A percentile compares a stretch with the other conserved stretches of the same genome.
Evolutionary conservation across 208 protist genomes (phyloP).

Genomic region (Leishmania gerbilli): DNA sequence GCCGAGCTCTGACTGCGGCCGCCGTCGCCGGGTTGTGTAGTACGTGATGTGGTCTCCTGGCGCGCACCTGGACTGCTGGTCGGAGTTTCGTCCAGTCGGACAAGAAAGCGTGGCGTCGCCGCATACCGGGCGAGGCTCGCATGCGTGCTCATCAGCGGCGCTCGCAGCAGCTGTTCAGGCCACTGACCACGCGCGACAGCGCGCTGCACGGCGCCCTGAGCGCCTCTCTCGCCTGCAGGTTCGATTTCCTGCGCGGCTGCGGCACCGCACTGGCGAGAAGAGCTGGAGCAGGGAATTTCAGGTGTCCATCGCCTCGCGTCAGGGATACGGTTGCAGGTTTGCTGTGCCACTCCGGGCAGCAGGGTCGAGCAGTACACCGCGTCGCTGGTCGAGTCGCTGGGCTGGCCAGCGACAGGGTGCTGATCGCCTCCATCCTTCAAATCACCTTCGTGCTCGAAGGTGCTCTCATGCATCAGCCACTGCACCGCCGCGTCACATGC

Average conservation of each 20-base stretch:
- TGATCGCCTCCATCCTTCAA: not conserved
- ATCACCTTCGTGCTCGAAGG: not conserved
- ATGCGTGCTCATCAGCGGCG: constrained; percentile 21
- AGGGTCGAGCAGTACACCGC: not conserved
- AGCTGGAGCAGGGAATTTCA: not conserved
- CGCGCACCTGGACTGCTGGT: not conserved
- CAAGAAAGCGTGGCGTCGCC: not conserved
- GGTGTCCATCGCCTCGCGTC: not conserved
- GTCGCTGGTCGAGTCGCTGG: not conserved
- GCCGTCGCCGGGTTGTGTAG: not conserved
- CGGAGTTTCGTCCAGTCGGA: not conserved
- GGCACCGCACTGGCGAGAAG: not conserved
- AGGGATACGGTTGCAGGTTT: not conserved
- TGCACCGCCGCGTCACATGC: constrained; percentile 22
- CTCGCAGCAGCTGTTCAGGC: constrained; percentile 23
- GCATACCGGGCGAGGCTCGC: constrained; percentile 9
- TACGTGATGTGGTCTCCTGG: not conserved
- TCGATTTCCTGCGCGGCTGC: constrained; percentile 5
- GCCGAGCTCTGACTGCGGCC: not conserved
- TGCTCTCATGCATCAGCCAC: constrained; percentile 17
- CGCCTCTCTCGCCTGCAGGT: not conserved
- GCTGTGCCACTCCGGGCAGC: not conserved
- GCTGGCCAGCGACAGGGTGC: not conserved
- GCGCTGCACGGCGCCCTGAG: constrained; percentile 6
- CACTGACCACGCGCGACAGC: constrained; percentile 19